Evolutionary conservation across 1,284 basidiomycete genomes (phyloP).

Genomic region (Puccinia horiana): DNA sequence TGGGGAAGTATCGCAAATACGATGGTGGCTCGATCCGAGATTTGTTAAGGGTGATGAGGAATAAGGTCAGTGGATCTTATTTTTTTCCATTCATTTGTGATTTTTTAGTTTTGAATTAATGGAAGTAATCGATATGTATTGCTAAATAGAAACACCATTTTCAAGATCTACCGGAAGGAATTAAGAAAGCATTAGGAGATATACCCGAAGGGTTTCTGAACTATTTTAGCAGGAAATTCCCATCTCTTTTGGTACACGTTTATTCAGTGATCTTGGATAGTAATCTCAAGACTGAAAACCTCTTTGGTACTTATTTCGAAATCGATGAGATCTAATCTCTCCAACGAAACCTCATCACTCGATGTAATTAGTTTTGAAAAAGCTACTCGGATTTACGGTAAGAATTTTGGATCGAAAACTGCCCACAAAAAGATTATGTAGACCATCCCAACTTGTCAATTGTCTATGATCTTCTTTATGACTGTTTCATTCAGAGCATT

Average conservation of each 20-base stretch:
- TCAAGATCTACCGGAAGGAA: constrained; percentile 86
- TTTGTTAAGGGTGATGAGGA: constrained; percentile 83
- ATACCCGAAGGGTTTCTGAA: constrained; percentile 88
- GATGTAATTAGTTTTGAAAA: background rate
- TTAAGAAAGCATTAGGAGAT: constrained; percentile 79
- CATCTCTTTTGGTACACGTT: constrained; percentile 86
- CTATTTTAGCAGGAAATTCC: constrained; percentile 92
- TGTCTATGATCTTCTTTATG: background rate
- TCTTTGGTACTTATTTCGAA: constrained; percentile 21
- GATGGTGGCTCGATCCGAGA: constrained; percentile 88
- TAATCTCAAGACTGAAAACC: constrained; percentile 19
- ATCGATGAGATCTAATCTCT: constrained; percentile 14
- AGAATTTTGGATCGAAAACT: background rate
- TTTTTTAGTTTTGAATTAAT: background rate
- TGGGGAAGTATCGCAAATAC: constrained; percentile 96
- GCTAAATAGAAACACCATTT: constrained; percentile 96
- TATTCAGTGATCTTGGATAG: constrained; percentile 69
- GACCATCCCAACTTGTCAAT: background rate
- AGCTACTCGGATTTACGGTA: background rate
- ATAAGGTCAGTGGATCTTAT: constrained; percentile 71
- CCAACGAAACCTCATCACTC: background rate
- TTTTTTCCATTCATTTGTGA: background rate
- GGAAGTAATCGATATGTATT: too few species aligned
- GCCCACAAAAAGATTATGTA: too few species aligned
- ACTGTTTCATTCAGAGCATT: background rate